A percentile compares a stretch with the other conserved stretches of the same genome.
These are phyloP conservation scores for Xylariaceae sp. DNA, from an alignment of 2,329 filamentous ascomycete species.

Conservation along the genomic window DNA sequence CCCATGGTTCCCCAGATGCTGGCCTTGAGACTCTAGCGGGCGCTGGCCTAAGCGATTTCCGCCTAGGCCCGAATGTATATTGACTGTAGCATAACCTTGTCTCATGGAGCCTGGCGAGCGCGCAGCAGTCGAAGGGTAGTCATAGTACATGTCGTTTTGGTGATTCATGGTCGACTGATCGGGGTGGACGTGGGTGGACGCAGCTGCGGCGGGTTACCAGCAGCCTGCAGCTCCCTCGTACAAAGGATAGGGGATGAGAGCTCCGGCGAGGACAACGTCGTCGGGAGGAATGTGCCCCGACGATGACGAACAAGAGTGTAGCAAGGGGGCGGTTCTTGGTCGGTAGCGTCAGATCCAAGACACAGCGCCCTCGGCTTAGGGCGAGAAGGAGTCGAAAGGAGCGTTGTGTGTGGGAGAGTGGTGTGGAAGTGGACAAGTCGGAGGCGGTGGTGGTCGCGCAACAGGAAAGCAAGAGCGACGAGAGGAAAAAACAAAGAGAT, in stretches of 20 bases:
- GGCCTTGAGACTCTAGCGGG: constrained; percentile 72
- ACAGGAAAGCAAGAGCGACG: neutral
- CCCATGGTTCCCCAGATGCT: constrained; percentile 55
- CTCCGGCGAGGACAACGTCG: constrained; percentile 1
- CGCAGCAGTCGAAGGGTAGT: constrained; percentile 58
- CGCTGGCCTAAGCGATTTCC: constrained; percentile 68
- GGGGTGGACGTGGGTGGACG: constrained; percentile 20
- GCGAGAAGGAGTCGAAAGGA: neutral
- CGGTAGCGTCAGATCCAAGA: neutral
- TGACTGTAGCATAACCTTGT: constrained; percentile 58
- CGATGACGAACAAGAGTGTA: constrained; percentile 5
- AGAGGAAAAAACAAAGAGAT: constrained; percentile 1
- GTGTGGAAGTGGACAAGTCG: neutral
- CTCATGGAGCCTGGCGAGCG: constrained; percentile 71
- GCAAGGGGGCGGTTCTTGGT: constrained; percentile 1
- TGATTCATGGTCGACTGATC: constrained; percentile 42
- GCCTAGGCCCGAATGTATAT: constrained; percentile 47
- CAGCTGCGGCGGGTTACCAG: constrained; percentile 31
- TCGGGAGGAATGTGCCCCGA: constrained; percentile 2
- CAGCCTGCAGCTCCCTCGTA: constrained; percentile 30
- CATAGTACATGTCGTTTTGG: constrained; percentile 70
- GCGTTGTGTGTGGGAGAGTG: neutral
- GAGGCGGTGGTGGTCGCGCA: neutral
- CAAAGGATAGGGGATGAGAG: neutral
- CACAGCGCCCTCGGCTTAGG: neutral